Evolutionary conservation across 306 rosid genomes (phyloP).

Genomic region (Trifolium subterraneum): DNA sequence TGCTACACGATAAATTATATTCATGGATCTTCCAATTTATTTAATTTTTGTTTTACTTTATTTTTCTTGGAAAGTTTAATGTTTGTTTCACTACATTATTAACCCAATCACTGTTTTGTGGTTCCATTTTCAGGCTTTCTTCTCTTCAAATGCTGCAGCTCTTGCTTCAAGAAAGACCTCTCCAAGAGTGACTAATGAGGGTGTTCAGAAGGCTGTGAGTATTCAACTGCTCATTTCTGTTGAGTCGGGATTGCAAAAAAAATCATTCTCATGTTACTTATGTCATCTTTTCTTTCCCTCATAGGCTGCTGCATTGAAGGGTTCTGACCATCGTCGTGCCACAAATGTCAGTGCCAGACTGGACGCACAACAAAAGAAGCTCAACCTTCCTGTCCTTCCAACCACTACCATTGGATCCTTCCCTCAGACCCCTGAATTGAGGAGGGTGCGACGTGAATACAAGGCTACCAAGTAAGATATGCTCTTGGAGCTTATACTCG

Average conservation of each 20-base stretch:
- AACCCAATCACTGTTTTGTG: slow-evolving; percentile 19
- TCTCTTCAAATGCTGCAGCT: slow-evolving; percentile 71
- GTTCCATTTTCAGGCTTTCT: slow-evolving; percentile 61
- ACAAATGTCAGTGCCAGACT: slow-evolving; percentile 81
- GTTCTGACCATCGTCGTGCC: slow-evolving; percentile 85
- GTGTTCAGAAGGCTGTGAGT: slow-evolving; percentile 89
- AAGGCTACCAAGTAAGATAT: slow-evolving; percentile 78
- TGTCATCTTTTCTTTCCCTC: slow-evolving; percentile 30
- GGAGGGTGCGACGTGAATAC: slow-evolving; percentile 91
- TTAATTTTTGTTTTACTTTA: too few relatives aligned
- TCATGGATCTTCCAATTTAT: too few relatives aligned
- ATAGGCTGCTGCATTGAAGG: slow-evolving; percentile 90
- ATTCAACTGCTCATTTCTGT: slow-evolving; percentile 19
- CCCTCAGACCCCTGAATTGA: slow-evolving; percentile 86
- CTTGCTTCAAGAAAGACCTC: slow-evolving; percentile 78
- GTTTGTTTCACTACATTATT: slow-evolving; percentile 16
- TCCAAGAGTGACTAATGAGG: slow-evolving; percentile 82
- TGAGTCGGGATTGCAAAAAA: not conserved
- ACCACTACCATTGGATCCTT: slow-evolving; percentile 92
- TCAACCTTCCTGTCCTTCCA: slow-evolving; percentile 88
- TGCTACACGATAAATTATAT: too few relatives aligned
- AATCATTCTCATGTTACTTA: slow-evolving; percentile 26
- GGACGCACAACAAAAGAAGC: slow-evolving; percentile 89
- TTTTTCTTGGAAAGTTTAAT: not conserved
- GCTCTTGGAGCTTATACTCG: slow-evolving; percentile 24